Percentiles rank a stretch among this genome's conserved stretches.
These are phyloP conservation scores for Leucosporidium scottii DNA, from an alignment of 768 basidiomycete genomes.

Conservation along the genomic window DNA sequence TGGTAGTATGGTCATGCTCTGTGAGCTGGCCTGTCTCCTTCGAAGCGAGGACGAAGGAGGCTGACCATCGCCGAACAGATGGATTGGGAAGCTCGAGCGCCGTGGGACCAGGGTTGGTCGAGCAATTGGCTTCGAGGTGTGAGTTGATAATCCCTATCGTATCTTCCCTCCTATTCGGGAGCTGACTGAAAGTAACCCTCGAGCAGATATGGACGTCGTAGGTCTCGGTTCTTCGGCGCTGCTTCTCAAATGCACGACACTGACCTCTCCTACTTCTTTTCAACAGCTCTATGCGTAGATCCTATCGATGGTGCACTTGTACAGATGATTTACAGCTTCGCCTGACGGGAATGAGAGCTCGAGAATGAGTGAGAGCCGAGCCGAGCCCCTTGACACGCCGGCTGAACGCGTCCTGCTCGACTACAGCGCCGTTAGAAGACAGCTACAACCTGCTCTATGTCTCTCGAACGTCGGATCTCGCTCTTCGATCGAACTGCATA, in stretches of 20 bases:
- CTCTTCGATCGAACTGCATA: no score
- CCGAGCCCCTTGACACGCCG: no score
- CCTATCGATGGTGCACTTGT: background rate
- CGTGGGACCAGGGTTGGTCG: conserved; percentile 24
- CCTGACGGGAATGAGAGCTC: no score
- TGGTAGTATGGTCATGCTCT: conserved; percentile 84
- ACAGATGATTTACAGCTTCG: background rate
- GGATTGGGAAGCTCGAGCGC: conserved; percentile 27
- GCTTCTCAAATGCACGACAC: background rate
- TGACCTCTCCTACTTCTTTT: background rate
- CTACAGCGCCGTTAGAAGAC: background rate
- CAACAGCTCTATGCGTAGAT: conserved; percentile 25
- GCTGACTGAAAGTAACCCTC: background rate
- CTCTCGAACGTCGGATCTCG: background rate
- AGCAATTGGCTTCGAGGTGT: conserved; percentile 26
- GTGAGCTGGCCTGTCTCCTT: background rate
- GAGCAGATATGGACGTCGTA: conserved; percentile 29
- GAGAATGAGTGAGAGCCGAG: no score
- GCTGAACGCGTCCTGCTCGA: no score
- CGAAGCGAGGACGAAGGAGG: background rate
- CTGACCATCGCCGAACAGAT: conserved; percentile 1
- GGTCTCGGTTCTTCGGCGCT: background rate
- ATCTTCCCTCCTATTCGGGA: background rate
- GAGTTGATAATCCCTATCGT: background rate
- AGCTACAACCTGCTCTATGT: no score